Base-by-base conservation (phyloP, 768 basidiomycete genomes). In the Infundibulicybe gibba region DNA sequence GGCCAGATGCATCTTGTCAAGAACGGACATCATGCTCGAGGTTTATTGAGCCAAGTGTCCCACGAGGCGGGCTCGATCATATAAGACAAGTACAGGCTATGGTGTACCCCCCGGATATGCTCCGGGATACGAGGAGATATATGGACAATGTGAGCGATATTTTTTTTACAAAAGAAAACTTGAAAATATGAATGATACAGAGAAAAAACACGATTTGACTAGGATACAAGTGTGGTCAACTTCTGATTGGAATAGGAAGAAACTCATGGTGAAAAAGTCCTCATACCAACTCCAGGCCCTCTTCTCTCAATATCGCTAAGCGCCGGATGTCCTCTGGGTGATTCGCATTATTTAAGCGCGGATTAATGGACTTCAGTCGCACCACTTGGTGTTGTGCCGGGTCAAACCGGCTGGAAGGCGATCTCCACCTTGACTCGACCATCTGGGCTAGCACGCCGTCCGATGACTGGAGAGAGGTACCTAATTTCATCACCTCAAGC, bases 401-500 rank as follows among this genome's bases (percentile, higher is more conserved):
- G 2, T 15, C n/a, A 15, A 6, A 6, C 12, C 19, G 11, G 25
- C n/a, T 32, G 35, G 9, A 21, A 10, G 32, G 17, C 6, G 17
- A 41, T 41, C 40, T 42, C 43, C 47, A 56, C 45, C 55, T 50
- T 16, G 55, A 56, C 33, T 54, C 55, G 13, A 56, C 32, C 55
- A 56, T 56, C 14, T 39, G 32, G 32, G 53, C 55, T 3, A 56
- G 48, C 14, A 54, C 38, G 3, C 55, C 55, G 41, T 56, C 55
- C 32, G 53, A 41, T 13, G 55, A 48, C 31, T 41, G 35, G n/a
- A 56, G 41, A 11, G 54, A 56, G 10, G 49, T 43, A 16, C 53
- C 52, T 30, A 56, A 44, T 32, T 49, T 51, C 37, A 56, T 44
- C 9, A 45, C 47, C 32, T 56, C 53, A 12, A 56, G 50, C 42